A percentile compares a stretch with the other conserved stretches of the same genome.
Evolutionary conservation across 2,329 filamentous ascomycete genomes (phyloP).

Genomic region (Venturia asperata): DNA sequence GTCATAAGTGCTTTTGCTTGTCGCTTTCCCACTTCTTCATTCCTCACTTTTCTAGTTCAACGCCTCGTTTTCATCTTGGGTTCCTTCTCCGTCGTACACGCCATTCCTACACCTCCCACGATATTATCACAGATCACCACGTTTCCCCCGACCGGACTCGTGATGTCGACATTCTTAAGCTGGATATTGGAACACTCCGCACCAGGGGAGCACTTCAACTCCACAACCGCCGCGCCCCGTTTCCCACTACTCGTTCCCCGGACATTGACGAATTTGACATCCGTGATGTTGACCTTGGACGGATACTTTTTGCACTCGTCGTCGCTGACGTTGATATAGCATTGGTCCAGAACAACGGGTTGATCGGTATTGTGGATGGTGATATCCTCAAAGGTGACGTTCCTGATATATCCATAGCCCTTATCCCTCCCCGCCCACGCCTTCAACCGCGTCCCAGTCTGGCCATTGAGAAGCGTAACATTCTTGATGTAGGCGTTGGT

Average conservation of each 20-base stretch:
- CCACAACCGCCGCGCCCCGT: conserved; percentile 48
- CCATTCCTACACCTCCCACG: conserved; percentile 35
- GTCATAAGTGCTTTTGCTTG: not conserved
- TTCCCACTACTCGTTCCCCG: conserved; percentile 51
- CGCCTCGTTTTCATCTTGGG: not conserved
- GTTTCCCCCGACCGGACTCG: conserved; percentile 37
- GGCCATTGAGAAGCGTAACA: conserved; percentile 48
- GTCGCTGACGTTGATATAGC: conserved; percentile 53
- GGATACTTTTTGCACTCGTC: conserved; percentile 48
- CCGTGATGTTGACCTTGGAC: conserved; percentile 51
- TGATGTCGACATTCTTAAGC: conserved; percentile 49
- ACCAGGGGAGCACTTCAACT: conserved; percentile 50
- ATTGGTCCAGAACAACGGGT: conserved; percentile 53
- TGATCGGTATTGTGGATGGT: conserved; percentile 53
- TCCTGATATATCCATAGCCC: conserved; percentile 55
- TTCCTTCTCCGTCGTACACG: conserved; percentile 27
- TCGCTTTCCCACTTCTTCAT: not conserved
- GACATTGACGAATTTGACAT: conserved; percentile 54
- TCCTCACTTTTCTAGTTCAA: no score
- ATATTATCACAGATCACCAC: conserved; percentile 48
- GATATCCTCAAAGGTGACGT: conserved; percentile 57
- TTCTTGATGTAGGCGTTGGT: conserved; percentile 50
- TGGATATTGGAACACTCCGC: conserved; percentile 51
- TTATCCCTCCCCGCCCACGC: conserved; percentile 52
- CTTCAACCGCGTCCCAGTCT: conserved; percentile 54